These are phyloP conservation scores for Mucor velutinosus DNA, from an alignment of 371 early-diverging fungal genomes.

Conservation along the genomic window DNA sequence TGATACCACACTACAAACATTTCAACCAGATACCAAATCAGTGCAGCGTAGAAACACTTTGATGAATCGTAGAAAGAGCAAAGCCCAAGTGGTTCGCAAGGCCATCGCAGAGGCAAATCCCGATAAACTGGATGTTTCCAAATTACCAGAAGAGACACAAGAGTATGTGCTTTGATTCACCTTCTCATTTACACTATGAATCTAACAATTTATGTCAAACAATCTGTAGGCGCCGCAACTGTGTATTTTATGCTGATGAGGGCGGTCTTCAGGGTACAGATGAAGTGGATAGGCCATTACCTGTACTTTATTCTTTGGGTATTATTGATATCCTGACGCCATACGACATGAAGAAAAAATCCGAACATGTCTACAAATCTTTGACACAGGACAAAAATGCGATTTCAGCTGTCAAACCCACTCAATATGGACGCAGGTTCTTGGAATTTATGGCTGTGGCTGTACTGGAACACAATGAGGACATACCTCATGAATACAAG, in stretches of 20 bases:
- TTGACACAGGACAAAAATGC: conserved; percentile 72
- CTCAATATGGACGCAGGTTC: conserved; percentile 86
- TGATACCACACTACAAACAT: conserved; percentile 82
- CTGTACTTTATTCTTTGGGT: conserved; percentile 90
- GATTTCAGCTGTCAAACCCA: conserved; percentile 94
- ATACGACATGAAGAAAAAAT: conserved; percentile 86
- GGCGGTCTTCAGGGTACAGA: conserved; percentile 91
- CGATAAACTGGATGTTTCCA: conserved; percentile 60
- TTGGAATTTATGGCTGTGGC: conserved; percentile 80
- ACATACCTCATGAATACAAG: conserved; percentile 44
- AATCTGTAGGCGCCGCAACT: conserved; percentile 59
- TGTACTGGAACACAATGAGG: conserved; percentile 43
- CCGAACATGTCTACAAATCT: conserved; percentile 90
- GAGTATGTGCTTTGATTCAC: conserved; percentile 32
- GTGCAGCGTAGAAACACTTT: conserved; percentile 42
- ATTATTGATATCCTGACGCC: conserved; percentile 98
- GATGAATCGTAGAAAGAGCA: conserved; percentile 62
- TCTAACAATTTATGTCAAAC: not conserved
- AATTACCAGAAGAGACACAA: conserved; percentile 54
- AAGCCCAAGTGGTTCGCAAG: conserved; percentile 69
- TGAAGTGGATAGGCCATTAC: conserved; percentile 63
- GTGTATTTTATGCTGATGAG: conserved; percentile 87
- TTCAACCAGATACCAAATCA: conserved; percentile 60
- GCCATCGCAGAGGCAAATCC: conserved; percentile 78
- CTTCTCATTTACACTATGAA: not conserved